A percentile compares a stretch with the other conserved stretches of the same genome.
phyloP scores from a whole-genome alignment of 2,329 filamentous ascomycete species.

The Penicillium sclerotiorum region DNA sequence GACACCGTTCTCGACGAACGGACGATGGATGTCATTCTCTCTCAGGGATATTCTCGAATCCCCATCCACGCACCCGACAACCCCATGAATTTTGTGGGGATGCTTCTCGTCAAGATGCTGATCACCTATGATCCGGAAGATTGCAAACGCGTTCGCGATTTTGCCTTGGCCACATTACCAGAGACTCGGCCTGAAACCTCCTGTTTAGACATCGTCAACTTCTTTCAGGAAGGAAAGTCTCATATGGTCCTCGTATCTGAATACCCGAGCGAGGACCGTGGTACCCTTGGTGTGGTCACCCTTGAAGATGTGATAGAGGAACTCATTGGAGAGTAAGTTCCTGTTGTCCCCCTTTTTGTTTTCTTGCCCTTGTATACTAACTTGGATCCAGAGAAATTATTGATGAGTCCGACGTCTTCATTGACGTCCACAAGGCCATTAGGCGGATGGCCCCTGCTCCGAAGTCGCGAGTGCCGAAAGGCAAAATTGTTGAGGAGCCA shows the following conservation, averaged over 20 bases:
- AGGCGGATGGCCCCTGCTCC: slow-evolving; percentile 84
- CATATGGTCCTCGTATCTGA: slow-evolving; percentile 98
- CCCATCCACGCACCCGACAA: slow-evolving; percentile 89
- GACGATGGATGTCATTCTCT: slow-evolving; percentile 92
- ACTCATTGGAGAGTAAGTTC: slow-evolving; percentile 90
- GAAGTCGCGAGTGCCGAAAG: slow-evolving; percentile 68
- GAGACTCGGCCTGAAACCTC: slow-evolving; percentile 95
- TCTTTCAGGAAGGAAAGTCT: slow-evolving; percentile 98
- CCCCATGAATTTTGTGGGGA: slow-evolving; percentile 86
- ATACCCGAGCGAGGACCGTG: slow-evolving; percentile 83
- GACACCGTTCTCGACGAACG: slow-evolving; percentile 89
- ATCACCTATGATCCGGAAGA: slow-evolving; percentile 99
- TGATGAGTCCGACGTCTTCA: slow-evolving; percentile 96
- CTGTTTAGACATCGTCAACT: slow-evolving; percentile 98
- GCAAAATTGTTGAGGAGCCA: slow-evolving; percentile 54
- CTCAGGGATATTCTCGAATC: slow-evolving; percentile 92
- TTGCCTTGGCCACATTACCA: slow-evolving; percentile 88
- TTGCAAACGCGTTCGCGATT: slow-evolving; percentile 80
- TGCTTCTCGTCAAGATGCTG: slow-evolving; percentile 97
- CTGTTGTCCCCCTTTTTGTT: neutral
- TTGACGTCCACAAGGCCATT: slow-evolving; percentile 98
- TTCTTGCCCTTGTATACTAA: neutral
- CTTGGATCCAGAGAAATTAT: slow-evolving; percentile 78
- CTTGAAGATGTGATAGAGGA: slow-evolving; percentile 98
- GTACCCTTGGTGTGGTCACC: slow-evolving; percentile 90